Evolutionary conservation across 768 basidiomycete genomes (phyloP).

Genomic region (Boletus huronensis): DNA sequence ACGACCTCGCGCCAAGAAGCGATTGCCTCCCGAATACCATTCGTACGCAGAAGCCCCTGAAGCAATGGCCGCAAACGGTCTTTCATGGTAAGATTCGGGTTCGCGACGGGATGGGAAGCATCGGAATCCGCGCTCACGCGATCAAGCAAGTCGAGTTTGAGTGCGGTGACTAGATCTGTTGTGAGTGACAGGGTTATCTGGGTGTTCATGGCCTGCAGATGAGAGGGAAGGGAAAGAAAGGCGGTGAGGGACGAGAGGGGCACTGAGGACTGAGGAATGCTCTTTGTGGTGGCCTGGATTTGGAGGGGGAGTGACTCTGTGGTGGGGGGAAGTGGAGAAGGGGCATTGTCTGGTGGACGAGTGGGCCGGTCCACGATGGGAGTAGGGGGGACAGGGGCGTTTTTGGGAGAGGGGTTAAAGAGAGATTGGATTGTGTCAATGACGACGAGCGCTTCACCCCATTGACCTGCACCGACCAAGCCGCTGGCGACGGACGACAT

Average conservation of each 20-base stretch:
- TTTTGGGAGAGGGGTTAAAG: constrained; percentile 38
- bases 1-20: constrained; percentile 69
- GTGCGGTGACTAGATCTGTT: constrained; percentile 68
- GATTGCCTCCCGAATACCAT: constrained; percentile 64
- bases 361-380: constrained; percentile 3
- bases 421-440: constrained; percentile 64
- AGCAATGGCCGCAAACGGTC: constrained; percentile 71
- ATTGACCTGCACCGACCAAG: constrained; percentile 82
- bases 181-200: constrained; percentile 78
- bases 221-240: constrained; percentile 70
- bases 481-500: constrained; percentile 67
- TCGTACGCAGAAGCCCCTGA: constrained; percentile 72
- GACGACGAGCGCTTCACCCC: constrained; percentile 78
- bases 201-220: constrained; percentile 65
- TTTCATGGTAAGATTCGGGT: constrained; percentile 44
- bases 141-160: constrained; percentile 62
- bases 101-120: constrained; percentile 11
- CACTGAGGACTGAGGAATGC: constrained; percentile 35
- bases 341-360: constrained; percentile 16
- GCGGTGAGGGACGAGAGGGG: constrained; percentile 68
- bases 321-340: constrained; percentile 36
- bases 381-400: constrained; percentile 2
- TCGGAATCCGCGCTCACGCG: constrained; percentile 38
- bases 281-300: constrained; percentile 24
- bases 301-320: constrained; percentile 28